Evolutionary conservation across 1,284 basidiomycete genomes (phyloP), one percentile per base, ranked within the genome.

Genomic region (Puccinia novopanici): DNA sequence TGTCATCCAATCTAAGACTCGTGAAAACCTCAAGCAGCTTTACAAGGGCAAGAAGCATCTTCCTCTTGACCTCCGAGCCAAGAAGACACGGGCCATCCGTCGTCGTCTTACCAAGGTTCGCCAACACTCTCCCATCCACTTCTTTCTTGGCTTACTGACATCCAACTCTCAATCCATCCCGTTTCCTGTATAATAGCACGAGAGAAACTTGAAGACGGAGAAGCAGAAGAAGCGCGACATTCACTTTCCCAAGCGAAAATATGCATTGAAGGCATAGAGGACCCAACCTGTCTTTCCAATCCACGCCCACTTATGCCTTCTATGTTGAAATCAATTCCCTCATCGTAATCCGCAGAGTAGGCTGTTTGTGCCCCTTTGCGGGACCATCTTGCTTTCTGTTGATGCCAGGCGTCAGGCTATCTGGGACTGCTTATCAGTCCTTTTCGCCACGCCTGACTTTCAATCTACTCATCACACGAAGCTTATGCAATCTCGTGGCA

Each of bases 51-150:
- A 98, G 92, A 97, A 95, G 87, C 93, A 93, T 89, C 88, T 93
- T 83, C 97, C 97, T 84, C 94, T 99, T 84, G 97, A 99, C 89
- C 92, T 99, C 86, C 94, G 97, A 84, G 87, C 91, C 84, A 99
- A 99, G 93, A 95, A 93, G 91, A 99, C 97, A 83, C 93, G 97
- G 84, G 97, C 97, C 81, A 98, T 99, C 90, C 91, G 97, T 86
- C 91, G 96, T 88, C 91, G 94, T 87, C 88, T 99, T 87, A 95
- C 94, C 85, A 91, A 92, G 89, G 93, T 93, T 82, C 81, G 90
- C 84, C 17, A 12, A 13, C 30, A 19, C 15, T 82, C 24, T 59
- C 37, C 65, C 4, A 27, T 55, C 22, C 27, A 50, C 19, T 70
- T 50, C 9, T 59, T 24, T 50, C 40, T 68, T 15, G 45, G 15